Evolutionary conservation across 2,329 filamentous ascomycete genomes (phyloP).

Genomic region (Conoideocrella luteorostrata): DNA sequence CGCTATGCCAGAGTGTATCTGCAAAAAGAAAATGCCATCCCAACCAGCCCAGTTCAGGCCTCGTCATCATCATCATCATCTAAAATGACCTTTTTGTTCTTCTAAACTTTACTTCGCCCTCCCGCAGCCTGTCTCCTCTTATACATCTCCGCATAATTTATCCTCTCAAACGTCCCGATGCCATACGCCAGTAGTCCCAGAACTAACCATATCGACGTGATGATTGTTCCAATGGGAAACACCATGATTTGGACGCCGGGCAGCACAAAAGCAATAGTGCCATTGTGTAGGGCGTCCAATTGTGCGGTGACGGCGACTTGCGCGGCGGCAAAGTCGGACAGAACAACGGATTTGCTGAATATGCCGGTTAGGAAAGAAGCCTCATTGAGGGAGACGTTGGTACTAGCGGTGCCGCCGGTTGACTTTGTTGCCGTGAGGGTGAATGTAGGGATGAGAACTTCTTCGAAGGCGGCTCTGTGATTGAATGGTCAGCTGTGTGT

Average conservation of each 20-base stretch:
- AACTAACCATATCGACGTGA: slow-evolving; percentile 56
- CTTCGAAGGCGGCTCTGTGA: slow-evolving; percentile 50
- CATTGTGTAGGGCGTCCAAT: slow-evolving; percentile 38
- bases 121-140: slow-evolving; percentile 27
- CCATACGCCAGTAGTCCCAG: slow-evolving; percentile 52
- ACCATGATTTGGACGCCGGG: slow-evolving; percentile 63
- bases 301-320: slow-evolving; percentile 43
- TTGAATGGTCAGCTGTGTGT: slow-evolving; percentile 3
- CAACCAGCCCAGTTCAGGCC: too few relatives aligned
- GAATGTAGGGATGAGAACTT: slow-evolving; percentile 61
- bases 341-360: slow-evolving; percentile 53
- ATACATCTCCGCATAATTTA: slow-evolving; percentile 60
- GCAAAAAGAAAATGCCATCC: too few relatives aligned
- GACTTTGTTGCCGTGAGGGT: slow-evolving; percentile 54
- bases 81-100: not conserved
- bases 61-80: too few relatives aligned
- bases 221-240: slow-evolving; percentile 62
- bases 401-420: slow-evolving; percentile 46
- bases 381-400: slow-evolving; percentile 62
- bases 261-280: slow-evolving; percentile 58
- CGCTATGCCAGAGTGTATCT: not conserved
- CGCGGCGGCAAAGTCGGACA: slow-evolving; percentile 44
- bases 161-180: slow-evolving; percentile 59
- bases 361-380: slow-evolving; percentile 66
- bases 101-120: not conserved